Base-by-base conservation (phyloP, 495 filamentous ascomycete genomes). In the Chaetomidium leptoderma region DNA sequence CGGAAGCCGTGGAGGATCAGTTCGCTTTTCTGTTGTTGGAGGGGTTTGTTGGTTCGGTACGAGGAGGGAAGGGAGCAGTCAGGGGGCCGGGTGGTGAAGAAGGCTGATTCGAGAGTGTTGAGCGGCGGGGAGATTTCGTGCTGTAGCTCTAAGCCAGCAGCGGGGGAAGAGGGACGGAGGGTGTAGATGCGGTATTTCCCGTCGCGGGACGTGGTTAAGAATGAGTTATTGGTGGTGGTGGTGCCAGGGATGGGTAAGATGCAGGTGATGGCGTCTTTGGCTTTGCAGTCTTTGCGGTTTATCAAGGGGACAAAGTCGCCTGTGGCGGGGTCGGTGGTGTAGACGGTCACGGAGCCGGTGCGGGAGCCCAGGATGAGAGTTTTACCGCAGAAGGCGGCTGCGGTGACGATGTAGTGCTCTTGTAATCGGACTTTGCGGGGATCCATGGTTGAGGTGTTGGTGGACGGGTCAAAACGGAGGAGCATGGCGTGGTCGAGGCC, bases 1-100 rank as follows among this genome's bases (percentile, higher is more conserved):
- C 78, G 81, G 70, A 96, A 97, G 13, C 93, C 93, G 71, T 86
- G 88, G 24, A 95, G 65, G 52, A 89, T 74, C 1, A 96, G 74
- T 30, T 87, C 67, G 13, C 54, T 62, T 70, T 60, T 6, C 53
- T 56, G 32, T 56, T 59, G n/a, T 65, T 16, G 16, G n/a, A n/a
- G n/a, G 8, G 6, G 17, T 26, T 5, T 53, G 11, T 4, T 37
- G 11, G 4, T 51, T 37, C n/a, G n/a, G n/a, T n/a, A n/a, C n/a
- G n/a, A n/a, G n/a, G 68, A 11, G 6, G 30, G 2, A 13, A 9
- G 9, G n/a, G 36, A 5, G n/a, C 21, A 9, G 37, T 53, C 2
- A 4, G 43, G 17, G 29, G 26, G 1, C 6, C 57, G 45, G 6
- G 67, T 50, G 47, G 81, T 69, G 57, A 91, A 78, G 67, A 82